phyloP scores from a whole-genome alignment of 345 rosid genomes.

The Salix udensis region DNA sequence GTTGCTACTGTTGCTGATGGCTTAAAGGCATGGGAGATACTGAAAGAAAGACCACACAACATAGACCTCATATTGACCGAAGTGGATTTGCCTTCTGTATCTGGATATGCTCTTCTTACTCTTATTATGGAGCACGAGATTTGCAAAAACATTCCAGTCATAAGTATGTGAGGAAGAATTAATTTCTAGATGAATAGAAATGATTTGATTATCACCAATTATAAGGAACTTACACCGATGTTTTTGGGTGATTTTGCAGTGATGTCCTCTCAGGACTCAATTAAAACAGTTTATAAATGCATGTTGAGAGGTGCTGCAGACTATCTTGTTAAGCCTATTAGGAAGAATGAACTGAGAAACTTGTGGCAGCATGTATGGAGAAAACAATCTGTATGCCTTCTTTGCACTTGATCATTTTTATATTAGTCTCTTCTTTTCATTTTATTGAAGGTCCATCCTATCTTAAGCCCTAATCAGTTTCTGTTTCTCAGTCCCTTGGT shows the following conservation, averaged over 20 bases:
- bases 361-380: slow-evolving; percentile 99
- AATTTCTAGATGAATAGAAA: background rate
- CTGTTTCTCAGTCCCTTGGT: slow-evolving; percentile 29
- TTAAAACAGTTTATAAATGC: slow-evolving; percentile 82
- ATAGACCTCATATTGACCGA: slow-evolving; percentile 84
- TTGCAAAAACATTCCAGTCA: slow-evolving; percentile 91
- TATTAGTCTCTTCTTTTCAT: background rate
- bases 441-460: background rate
- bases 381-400: slow-evolving; percentile 69
- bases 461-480: slow-evolving; percentile 24
- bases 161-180: slow-evolving; percentile 50
- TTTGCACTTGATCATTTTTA: background rate
- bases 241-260: slow-evolving; percentile 46
- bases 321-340: slow-evolving; percentile 88
- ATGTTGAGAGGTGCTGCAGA: slow-evolving; percentile 94
- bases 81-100: slow-evolving; percentile 81
- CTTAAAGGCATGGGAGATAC: slow-evolving; percentile 90
- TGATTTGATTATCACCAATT: background rate
- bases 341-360: slow-evolving; percentile 87
- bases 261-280: slow-evolving; percentile 89
- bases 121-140: slow-evolving; percentile 83
- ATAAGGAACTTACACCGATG: background rate
- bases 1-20: slow-evolving; percentile 87
- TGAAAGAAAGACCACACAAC: slow-evolving; percentile 55
- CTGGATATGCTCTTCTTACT: slow-evolving; percentile 81